Conservation (phyloP, 306 rosid species). For the Dalbergia cochinchinensis region DNA sequence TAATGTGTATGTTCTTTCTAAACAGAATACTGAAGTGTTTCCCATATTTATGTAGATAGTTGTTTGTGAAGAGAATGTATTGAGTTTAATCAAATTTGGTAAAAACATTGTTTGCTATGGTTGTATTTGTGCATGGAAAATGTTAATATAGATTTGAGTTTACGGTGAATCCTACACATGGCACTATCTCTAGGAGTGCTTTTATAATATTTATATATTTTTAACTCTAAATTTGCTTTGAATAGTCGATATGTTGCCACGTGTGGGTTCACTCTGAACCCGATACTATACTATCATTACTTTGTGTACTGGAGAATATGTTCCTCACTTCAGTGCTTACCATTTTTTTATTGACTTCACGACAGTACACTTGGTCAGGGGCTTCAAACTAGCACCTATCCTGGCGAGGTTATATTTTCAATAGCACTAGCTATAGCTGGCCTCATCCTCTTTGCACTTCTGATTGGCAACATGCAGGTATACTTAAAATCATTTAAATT, state of each 20-base stretch:
- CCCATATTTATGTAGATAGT: background rate
- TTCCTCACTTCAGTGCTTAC: background rate
- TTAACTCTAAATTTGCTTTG: no score
- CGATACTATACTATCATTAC: no score
- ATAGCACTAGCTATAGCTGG: conserved; percentile 88
- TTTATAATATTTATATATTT: no score
- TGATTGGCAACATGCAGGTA: conserved; percentile 99
- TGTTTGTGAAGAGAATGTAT: background rate
- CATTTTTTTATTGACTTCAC: conserved; percentile 40
- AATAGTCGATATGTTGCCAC: no score
- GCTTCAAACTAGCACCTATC: conserved; percentile 90
- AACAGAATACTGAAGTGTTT: conserved; percentile 12
- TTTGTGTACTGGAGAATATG: background rate
- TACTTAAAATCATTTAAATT: conserved; percentile 37
- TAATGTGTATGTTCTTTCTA: conserved; percentile 13
- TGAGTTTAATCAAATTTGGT: conserved; percentile 6
- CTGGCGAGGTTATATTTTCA: conserved; percentile 94
- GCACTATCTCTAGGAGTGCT: no score
- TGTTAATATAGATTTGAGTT: background rate
- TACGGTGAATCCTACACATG: no score
- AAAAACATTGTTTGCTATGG: conserved; percentile 16
- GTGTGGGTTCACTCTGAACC: no score
- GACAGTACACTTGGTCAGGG: conserved; percentile 99
- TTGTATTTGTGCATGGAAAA: conserved; percentile 6
- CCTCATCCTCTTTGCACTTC: conserved; percentile 96